Evolutionary conservation across 768 basidiomycete genomes (phyloP), one percentile per base, ranked within the genome.

Genomic region (Boletellus sp.): DNA sequence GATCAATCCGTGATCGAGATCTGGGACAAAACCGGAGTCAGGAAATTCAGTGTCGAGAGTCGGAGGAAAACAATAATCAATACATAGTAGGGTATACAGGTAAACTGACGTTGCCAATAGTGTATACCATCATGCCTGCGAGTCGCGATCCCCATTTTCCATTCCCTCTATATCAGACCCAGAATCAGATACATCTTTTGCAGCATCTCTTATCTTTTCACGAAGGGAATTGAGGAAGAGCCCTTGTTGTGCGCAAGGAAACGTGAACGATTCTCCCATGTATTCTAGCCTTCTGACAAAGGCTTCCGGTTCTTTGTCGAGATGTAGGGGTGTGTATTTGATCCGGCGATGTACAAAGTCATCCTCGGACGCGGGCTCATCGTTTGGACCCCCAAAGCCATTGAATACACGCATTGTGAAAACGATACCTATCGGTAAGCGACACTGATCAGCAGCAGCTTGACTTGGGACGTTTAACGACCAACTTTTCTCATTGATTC

Each of bases 191-290:
- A 62, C 44, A 16, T 57, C 59, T 23, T 53, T 54, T 15, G 63
- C 42, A 40, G 71, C 72, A 23, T 72, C 71, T 41, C 70, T 67
- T 46, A 87, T 67, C 37, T 70, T 74, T 33, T 80, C 77, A 44
- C 77, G 73, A 33, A 90, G 68, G 15, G 84, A 84, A 60, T 76
- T 74, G 22, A 87, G 65, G 70, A 90, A 90, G 12, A 86, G 67
- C 2, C 79, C 74, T 51, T 87, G 73, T 66, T 92, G 90, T 11
- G 75, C 71, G 32, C 77, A 74, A 48, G 76, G 72, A 62, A 92
- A 92, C 10, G 84, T 81, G 64, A 93, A 92, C 1, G 79, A 66
- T 1, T 72, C 72, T 32, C 68, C 72, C 51, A 93, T 71, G 64
- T 85, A 90, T 17, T 76, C 78, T 19, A 93, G 66, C 23, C 72